Base-by-base conservation (phyloP, 164 flowering plant genomes). In the Magnolia officinalis region DNA sequence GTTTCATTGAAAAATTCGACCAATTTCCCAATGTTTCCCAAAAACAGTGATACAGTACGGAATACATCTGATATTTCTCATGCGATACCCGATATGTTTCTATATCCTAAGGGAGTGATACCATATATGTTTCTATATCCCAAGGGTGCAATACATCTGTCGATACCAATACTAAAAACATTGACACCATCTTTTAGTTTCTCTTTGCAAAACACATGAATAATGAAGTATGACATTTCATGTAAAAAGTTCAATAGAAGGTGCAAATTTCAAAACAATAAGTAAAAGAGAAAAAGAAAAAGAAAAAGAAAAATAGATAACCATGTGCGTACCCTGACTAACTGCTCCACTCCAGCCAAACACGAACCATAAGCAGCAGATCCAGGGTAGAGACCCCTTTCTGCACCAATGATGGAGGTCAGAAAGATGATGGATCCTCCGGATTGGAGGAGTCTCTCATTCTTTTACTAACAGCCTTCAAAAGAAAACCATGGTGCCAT, bases 321-420 rank as follows among this genome's bases (percentile, higher is more conserved):
- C 75, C 70, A 51, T 24, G 58, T 29, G 74, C 92, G 78, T 89
- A 96, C 99, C 89, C 95, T n/a, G 23, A 83, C 93, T 77, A 96
- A 79, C 76, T 96, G 99, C 76, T 89, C 82, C 16, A 96, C 71
- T 75, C 89, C 98, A 50, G 94, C 98, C 78, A 84, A 74, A 79
- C 92, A 91, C 2, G 96, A 87, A 76, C 93, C 96, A 82, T 89
- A 96, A 8, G 94, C 96, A 75, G 95, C 92, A 72, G 94, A 82
- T 64, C 99, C 98, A n/a, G 80, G 89, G 82, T 94, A 93, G 24
- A 96, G 20, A 65, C 99, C 99, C 82, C 98, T 91, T 81, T 91
- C 96, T 16, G 88, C 85, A 7, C 99, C 98, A 59, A 84, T 75
- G 75, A 96, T 85, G 4, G 97, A 81, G 74, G 89, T 87, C 80